Percentiles rank a stretch among this genome's conserved stretches.
Conservation (phyloP, 345 rosid genomes). For the Combretum micranthum region DNA sequence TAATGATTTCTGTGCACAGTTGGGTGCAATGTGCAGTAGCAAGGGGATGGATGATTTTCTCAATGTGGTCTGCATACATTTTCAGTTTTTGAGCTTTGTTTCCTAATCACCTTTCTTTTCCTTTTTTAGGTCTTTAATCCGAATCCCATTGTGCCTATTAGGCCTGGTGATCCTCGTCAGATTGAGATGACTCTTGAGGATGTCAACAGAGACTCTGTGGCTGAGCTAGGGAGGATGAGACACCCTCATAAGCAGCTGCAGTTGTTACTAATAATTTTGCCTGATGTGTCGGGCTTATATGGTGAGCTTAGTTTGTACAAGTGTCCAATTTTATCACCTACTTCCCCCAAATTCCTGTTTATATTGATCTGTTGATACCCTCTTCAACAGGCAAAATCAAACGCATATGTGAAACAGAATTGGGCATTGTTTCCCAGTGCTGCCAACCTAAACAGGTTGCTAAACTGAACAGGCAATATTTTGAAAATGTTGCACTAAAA, state of each 20-base stretch:
- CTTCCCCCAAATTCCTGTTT: no score
- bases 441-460: conserved; percentile 43
- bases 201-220: no score
- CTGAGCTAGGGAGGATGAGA: no score
- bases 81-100: not conserved
- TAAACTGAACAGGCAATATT: conserved; percentile 39
- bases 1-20: conserved; percentile 29
- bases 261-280: no score
- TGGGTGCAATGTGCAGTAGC: conserved; percentile 50
- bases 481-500: conserved; percentile 62
- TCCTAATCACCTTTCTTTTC: not conserved
- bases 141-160: conserved; percentile 27
- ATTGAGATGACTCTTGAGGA: conserved; percentile 46
- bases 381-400: conserved; percentile 44
- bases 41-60: conserved; percentile 55
- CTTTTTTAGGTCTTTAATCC: conserved; percentile 32
- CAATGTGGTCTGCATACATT: not conserved
- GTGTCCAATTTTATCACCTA: no score
- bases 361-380: no score
- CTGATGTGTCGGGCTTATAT: no score
- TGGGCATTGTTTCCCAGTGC: conserved; percentile 78
- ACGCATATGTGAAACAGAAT: conserved; percentile 59
- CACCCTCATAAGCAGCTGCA: no score
- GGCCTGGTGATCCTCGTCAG: conserved; percentile 16
- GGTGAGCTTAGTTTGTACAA: no score